Conservation (phyloP, 2,329 filamentous ascomycete genomes). For the Eurotiales sp. region DNA sequence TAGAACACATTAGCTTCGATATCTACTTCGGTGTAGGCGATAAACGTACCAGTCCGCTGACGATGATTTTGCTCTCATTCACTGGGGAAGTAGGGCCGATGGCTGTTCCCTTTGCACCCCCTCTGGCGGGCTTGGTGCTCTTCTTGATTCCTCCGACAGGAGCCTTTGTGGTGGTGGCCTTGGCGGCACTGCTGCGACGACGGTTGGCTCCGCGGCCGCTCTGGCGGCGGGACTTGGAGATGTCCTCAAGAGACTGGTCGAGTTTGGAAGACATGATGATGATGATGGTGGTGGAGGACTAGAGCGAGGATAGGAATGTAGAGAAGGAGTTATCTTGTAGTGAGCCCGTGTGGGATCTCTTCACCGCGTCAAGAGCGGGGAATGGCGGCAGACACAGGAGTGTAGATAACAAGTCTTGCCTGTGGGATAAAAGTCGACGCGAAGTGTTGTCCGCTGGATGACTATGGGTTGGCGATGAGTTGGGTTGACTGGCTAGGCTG, state of each 20-base stretch:
- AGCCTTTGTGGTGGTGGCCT: conserved; percentile 51
- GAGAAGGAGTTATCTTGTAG: conserved; percentile 1
- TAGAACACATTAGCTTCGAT: conserved; percentile 51
- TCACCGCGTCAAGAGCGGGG: background rate
- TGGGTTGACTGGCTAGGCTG: too few relatives aligned
- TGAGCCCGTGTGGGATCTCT: background rate
- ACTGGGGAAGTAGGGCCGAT: conserved; percentile 59
- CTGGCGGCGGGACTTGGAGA: conserved; percentile 72
- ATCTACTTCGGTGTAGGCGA: too few relatives aligned
- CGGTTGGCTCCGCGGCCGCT: conserved; percentile 44
- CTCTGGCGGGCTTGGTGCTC: conserved; percentile 53
- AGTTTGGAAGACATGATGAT: conserved; percentile 85
- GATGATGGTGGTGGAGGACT: conserved; percentile 53
- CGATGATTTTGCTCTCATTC: conserved; percentile 92
- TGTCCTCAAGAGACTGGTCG: conserved; percentile 95
- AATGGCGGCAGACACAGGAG: too few relatives aligned
- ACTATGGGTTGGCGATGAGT: too few relatives aligned
- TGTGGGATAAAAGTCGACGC: too few relatives aligned
- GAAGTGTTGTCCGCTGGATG: too few relatives aligned
- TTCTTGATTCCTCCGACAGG: conserved; percentile 87
- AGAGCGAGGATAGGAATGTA: conserved; percentile 12
- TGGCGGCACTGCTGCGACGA: conserved; percentile 39
- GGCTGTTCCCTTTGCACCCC: conserved; percentile 52
- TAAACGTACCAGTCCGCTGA: conserved; percentile 93
- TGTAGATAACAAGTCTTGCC: too few relatives aligned